Evolutionary conservation across 139 green algal genomes (phyloP), one percentile per base, ranked within the genome.

Genomic region (Bryopsis sp.): DNA sequence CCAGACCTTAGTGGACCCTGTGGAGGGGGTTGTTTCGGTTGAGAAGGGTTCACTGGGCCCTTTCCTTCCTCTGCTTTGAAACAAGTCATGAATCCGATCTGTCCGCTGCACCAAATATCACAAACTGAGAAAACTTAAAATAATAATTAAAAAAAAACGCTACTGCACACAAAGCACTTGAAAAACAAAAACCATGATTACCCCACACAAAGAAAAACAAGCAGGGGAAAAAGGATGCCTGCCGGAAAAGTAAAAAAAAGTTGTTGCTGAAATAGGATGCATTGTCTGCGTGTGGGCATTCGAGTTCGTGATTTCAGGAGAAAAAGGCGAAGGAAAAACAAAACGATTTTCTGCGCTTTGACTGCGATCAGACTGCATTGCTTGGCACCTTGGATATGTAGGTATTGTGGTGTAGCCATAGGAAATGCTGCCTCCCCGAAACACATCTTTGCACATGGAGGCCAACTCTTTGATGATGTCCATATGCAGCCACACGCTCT

Each of bases 31-130:
- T 86, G 81, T 5, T 74, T 72, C 5, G 89, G 72, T 26, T 59
- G 34, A 1, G 79, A 69, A 11, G 82, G 68, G 59, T 93, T 81
- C 47, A 83, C 48, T 36, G 77, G 58, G 2, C 19, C 47, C 2
- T 47, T n/a, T 31, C 66, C 73, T 33, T 59, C 46, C 7, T 68
- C 28, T 1, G 77, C 81, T 82, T 97, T 99, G 47, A 82, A 77
- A 79, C 91, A 97, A 4, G 98, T 59, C 87, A 99, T 90, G 80
- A 99, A 97, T 1, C 94, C 94, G 64, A 99, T 99, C 76, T 96
- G 89, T 22, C 90, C 90, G 62, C 76, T 84, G 76, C 77, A 80
- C 34, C 8, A 29, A 39, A 11, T 33, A 46, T n/a, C n/a, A n/a
- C n/a, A n/a, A n/a, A n/a, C n/a, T n/a, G n/a, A n/a, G n/a, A n/a